Evolutionary conservation across 1,139 yeast species (phyloP), one percentile per base, ranked within the genome.

Genomic region (Starmera stellimalicola): DNA sequence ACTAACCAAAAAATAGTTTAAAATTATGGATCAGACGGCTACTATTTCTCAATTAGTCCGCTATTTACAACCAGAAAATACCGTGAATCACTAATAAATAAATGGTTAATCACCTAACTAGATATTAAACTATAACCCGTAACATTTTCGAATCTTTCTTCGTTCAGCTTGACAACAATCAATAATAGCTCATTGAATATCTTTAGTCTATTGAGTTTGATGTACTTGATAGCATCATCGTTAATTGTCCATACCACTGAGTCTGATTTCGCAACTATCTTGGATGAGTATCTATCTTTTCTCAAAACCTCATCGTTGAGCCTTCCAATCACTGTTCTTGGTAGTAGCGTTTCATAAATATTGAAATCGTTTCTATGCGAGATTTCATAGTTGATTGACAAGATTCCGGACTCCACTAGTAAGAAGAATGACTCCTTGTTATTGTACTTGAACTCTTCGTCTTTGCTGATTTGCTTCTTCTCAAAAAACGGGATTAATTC

Each of bases 311-410:
- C 39, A 17, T 47, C 47, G 10, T 50, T 44, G 23, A 48, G 37
- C 3, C 41, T 33, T 45, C 98, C 98, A 56, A 87, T 83, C 5
- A 94, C 78, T 0, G 96, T 87, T 42, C 87, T 75, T n/a, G 95
- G 94, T 23, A 91, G 68, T 37, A 88, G 73, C 14, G 85, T 78
- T 40, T 91, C 91, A 37, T 70, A 72, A 25, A 88, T 67, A 29
- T 70, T 41, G 8, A 26, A 16, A 16, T 27, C 29, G 12, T 41
- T 45, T 49, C 33, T 28, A 11, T 37, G 37, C 10, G 57, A 66
- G 34, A 66, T 73, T 49, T 60, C 66, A 57, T 63, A 77, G 42
- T 52, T 71, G 3, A 84, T 75, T 28, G 80, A 70, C 29, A 91
- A 64, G 27, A 84, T 65, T 1, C 98, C 98, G 2, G 77, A 65